Evolutionary conservation across 208 protist species (phyloP).

Genomic region (Vickermania ingenoplastis): DNA sequence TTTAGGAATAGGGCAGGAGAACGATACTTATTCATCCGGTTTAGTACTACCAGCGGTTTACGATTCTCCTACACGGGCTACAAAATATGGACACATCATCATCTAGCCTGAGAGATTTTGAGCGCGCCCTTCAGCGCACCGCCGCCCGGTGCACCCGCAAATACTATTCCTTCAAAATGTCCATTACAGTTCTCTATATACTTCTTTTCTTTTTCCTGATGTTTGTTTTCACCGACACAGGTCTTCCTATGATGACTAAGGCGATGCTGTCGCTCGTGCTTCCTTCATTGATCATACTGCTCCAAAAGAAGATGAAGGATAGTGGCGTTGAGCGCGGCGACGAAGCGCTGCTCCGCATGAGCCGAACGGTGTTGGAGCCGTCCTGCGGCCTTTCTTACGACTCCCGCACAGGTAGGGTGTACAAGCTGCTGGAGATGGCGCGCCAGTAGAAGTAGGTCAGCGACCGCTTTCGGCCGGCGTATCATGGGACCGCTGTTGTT

Average conservation of each 20-base stretch:
- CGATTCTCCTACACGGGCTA: not conserved
- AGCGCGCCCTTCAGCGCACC: not conserved
- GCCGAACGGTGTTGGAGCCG: slow-evolving; percentile 63
- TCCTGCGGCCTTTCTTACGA: slow-evolving; percentile 75
- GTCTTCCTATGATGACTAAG: slow-evolving; percentile 8
- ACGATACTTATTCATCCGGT: too few species aligned
- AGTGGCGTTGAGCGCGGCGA: slow-evolving; percentile 77
- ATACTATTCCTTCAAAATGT: not conserved
- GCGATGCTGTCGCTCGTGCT: slow-evolving; percentile 20
- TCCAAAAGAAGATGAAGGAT: slow-evolving; percentile 55
- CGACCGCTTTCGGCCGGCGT: too few species aligned
- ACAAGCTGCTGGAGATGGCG: too few species aligned
- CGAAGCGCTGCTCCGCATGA: slow-evolving; percentile 62
- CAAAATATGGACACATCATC: not conserved
- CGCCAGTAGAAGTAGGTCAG: too few species aligned
- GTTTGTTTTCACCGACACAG: not conserved
- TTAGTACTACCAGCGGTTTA: too few species aligned
- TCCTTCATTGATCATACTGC: slow-evolving; percentile 7
- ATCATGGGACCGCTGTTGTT: too few species aligned
- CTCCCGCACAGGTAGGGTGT: slow-evolving; percentile 53
- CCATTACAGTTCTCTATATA: slow-evolving; percentile 5
- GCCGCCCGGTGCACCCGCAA: not conserved
- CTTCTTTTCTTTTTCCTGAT: slow-evolving; percentile 8
- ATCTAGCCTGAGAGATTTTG: not conserved
- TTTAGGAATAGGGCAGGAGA: too few species aligned